A percentile compares a stretch with the other conserved stretches of the same genome.
phyloP scores from a whole-genome alignment of 306 rosid species.

The Elaeagnus macrophylla region DNA sequence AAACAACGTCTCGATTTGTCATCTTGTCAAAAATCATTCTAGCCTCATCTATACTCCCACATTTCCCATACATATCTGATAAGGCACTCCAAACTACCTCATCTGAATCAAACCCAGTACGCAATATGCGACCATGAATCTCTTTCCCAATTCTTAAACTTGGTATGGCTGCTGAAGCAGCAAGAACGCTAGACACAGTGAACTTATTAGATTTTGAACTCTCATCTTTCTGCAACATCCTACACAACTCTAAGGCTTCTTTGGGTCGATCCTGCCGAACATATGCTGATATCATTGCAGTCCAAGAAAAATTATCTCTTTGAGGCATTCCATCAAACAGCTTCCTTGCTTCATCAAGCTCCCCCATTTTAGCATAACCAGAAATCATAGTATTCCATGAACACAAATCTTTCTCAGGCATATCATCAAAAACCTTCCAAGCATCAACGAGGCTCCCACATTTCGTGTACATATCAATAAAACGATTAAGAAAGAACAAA shows the following conservation, averaged over 20 bases:
- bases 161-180: conserved; percentile 47
- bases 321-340: conserved; percentile 55
- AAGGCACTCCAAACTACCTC: conserved; percentile 63
- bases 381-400: conserved; percentile 63
- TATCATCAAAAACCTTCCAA: conserved; percentile 44
- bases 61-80: conserved; percentile 53
- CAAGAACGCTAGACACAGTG: conserved; percentile 42
- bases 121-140: conserved; percentile 45
- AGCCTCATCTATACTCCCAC: conserved; percentile 57
- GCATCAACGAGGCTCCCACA: conserved; percentile 53
- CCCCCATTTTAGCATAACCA: conserved; percentile 42
- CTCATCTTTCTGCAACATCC: conserved; percentile 37
- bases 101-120: conserved; percentile 45
- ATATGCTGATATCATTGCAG: conserved; percentile 43
- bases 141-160: conserved; percentile 51
- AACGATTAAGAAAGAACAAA: conserved; percentile 37
- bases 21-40: conserved; percentile 46
- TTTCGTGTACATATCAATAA: conserved; percentile 40
- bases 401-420: conserved; percentile 50
- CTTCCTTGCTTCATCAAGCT: conserved; percentile 37
- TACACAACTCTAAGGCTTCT: conserved; percentile 53
- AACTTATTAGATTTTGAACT: conserved; percentile 38
- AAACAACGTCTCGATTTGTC: conserved; percentile 39
- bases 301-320: conserved; percentile 64
- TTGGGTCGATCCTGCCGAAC: conserved; percentile 26